Evolutionary conservation across 139 green algal species (phyloP).

Genomic region (Chlorella sp.): DNA sequence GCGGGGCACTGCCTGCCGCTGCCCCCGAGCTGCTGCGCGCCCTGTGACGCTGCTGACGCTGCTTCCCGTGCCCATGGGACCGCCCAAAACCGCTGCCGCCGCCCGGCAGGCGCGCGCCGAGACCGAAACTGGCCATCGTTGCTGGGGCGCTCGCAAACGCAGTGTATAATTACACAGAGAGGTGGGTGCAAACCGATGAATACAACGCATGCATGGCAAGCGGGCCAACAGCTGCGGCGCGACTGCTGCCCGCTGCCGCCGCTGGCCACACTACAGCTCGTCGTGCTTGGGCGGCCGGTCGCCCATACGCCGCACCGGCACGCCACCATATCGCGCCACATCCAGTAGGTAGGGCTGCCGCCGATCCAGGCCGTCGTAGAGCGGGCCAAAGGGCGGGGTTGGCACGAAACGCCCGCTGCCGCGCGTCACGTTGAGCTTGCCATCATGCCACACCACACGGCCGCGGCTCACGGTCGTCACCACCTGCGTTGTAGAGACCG

Average conservation of each 20-base stretch:
- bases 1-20: background rate
- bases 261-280: background rate
- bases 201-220: too few relatives aligned
- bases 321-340: constrained; percentile 5
- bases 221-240: too few relatives aligned
- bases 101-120: background rate
- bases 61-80: background rate
- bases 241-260: too few relatives aligned
- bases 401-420: constrained; percentile 67
- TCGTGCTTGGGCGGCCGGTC: background rate
- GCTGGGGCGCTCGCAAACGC: background rate
- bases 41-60: background rate
- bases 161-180: background rate
- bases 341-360: background rate
- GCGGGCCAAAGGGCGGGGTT: constrained; percentile 19
- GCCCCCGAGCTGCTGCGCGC: background rate
- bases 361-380: constrained; percentile 38
- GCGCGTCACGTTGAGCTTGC: constrained; percentile 66
- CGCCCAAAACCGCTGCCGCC: background rate
- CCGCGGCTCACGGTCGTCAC: constrained; percentile 89
- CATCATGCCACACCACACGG: constrained; percentile 87
- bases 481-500: constrained; percentile 75
- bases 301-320: background rate
- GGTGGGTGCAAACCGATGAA: too few relatives aligned
- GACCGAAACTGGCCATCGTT: background rate